Base-by-base conservation (phyloP, 2,329 filamentous ascomycete species). In the Cercospora canescens region DNA sequence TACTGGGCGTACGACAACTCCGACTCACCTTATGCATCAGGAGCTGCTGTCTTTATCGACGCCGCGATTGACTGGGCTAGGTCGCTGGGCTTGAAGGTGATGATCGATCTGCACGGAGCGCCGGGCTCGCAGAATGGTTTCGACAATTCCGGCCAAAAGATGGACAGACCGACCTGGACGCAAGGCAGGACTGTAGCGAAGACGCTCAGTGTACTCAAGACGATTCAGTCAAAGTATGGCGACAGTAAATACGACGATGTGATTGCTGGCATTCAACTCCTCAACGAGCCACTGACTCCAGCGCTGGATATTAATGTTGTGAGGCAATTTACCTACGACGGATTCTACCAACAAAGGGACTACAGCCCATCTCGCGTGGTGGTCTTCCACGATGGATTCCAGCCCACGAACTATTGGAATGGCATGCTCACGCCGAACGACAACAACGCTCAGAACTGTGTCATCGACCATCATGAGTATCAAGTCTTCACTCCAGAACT, bases 401-500 rank as follows among this genome's bases (percentile, higher is more conserved):
- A 81, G 28, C 71, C 80, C 1, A 82, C 86, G 0, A 81, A 78
- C 52, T 81, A 79, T 6, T 91, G 87, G 85, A 91, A 91, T 71
- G 85, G 82, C 5, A 87, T 87, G 76, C 81, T 89, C 71, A 85
- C 81, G 2, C 79, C 80, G 1, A 80, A 78, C 0, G 83, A 85
- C 72, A 78, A 82, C 68, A 80, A 82, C 69, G 79, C 83, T 3
- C 79, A 84, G 52, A 84, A 86, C 55, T 84, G 89, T 45, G 84
- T 86, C 54, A 77, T 91, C 68, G 89, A 91, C 73, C 87, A 89
- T 65, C 89, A 91, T 74, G 87, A 91, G 73, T 91, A 91, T 74
- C 86, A 90, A 74, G 82, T 88, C 65, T 91, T 91, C 77, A 82
- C 80, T 66, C 76, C 82, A 26, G 79, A 78, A 0, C 79, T 85